A percentile compares a stretch with the other conserved stretches of the same genome.
These are phyloP conservation scores for Phytophthora agathidicida DNA, from an alignment of 352 stramenopile genomes.

Conservation along the genomic window DNA sequence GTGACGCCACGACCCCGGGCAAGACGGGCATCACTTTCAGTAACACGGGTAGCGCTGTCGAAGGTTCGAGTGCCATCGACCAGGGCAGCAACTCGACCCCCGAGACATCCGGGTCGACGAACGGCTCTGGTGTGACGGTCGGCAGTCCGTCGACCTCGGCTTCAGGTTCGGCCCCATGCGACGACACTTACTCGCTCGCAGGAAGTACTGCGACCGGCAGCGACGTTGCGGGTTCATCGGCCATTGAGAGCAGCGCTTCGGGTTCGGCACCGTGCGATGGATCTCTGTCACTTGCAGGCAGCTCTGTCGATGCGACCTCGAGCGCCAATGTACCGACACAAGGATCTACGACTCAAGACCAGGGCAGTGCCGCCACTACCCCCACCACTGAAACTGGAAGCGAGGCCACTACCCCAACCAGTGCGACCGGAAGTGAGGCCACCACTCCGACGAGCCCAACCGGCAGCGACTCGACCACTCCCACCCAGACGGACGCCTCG, in stretches of 20 bases:
- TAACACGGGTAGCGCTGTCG: constrained; percentile 16
- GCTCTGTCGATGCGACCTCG: constrained; percentile 9
- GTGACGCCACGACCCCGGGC: not conserved
- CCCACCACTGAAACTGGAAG: constrained; percentile 9
- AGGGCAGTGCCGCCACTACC: constrained; percentile 14
- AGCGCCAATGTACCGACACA: constrained; percentile 10
- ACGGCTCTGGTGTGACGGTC: constrained; percentile 1
- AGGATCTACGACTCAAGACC: not conserved
- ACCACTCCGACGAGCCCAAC: constrained; percentile 11
- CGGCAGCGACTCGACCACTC: constrained; percentile 13
- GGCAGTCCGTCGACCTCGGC: constrained; percentile 7
- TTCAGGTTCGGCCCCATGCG: constrained; percentile 11
- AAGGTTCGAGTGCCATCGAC: constrained; percentile 15
- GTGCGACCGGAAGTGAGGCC: constrained; percentile 1
- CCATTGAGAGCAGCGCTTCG: constrained; percentile 18
- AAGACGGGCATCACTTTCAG: constrained; percentile 14
- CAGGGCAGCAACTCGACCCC: constrained; percentile 13
- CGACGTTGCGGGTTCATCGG: constrained; percentile 18
- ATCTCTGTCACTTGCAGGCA: constrained; percentile 20
- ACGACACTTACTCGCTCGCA: constrained; percentile 9
- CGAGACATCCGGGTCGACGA: constrained; percentile 3
- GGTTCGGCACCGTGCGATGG: constrained; percentile 26
- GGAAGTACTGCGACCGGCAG: constrained; percentile 13
- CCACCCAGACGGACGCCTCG: constrained; percentile 18
- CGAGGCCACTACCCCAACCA: not conserved